A percentile compares a stretch with the other conserved stretches of the same genome.
Conservation (phyloP, 225 moss, liverwort and hornwort species). For the Polytrichum formosum region DNA sequence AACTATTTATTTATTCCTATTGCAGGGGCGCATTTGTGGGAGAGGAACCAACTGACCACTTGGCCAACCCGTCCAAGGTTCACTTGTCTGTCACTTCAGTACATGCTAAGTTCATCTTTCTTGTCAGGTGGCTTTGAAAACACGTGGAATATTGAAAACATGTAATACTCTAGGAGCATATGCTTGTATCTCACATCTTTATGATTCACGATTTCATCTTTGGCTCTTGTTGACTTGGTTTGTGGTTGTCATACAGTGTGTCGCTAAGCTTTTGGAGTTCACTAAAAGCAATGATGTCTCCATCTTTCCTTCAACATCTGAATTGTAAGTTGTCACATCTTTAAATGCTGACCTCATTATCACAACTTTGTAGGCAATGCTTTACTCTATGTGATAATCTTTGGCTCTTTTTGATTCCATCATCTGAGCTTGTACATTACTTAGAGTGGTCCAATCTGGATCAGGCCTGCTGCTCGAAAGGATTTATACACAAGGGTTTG, state of each 20-base stretch:
- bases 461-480: constrained; percentile 68
- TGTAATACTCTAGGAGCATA: background rate
- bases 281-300: constrained; percentile 70
- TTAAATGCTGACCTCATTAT: no score
- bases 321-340: constrained; percentile 40
- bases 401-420: background rate
- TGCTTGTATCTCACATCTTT: background rate
- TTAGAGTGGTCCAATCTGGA: constrained; percentile 20
- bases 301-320: constrained; percentile 53
- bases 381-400: no score
- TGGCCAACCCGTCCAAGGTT: constrained; percentile 63
- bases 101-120: background rate
- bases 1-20: constrained; percentile 20
- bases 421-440: constrained; percentile 8
- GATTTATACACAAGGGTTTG: constrained; percentile 79
- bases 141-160: no score
- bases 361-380: no score
- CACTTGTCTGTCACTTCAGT: background rate
- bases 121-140: no score
- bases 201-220: background rate
- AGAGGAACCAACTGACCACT: constrained; percentile 49
- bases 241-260: constrained; percentile 52
- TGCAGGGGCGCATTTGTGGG: constrained; percentile 65
- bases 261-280: constrained; percentile 57
- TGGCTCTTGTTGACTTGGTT: constrained; percentile 16